Evolutionary conservation across 2,329 filamentous ascomycete species (phyloP), one percentile per base, ranked within the genome.

Genomic region (Ophiognomonia clavigignenti-juglandacearum): DNA sequence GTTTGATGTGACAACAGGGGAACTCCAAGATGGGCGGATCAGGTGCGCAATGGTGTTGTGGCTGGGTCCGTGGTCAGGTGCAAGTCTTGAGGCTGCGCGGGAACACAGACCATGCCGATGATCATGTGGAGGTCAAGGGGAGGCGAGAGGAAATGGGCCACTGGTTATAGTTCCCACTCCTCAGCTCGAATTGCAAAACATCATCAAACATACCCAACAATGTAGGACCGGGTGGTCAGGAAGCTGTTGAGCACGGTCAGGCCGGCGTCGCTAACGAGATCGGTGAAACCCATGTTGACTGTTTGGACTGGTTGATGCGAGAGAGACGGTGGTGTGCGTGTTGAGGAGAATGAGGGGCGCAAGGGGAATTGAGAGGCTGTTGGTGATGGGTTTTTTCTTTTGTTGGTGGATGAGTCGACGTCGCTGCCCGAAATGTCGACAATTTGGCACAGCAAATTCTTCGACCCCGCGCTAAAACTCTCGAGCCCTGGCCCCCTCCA

Each of bases 91-190:
- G 76, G 80, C 84, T 81, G 80, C 82, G 64, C 83, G 79, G 86
- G 78, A 89, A 90, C 85, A 89, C 85, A 85, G 85, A 89, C 85
- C 84, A 88, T 80, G 72, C 73, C 22, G 81, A 75, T 88, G 85
- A 88, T 88, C 85, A 86, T 40, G 10, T 31, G 8, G 24, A 14
- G 27, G 13, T 18, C 16, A 16, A 14, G 18, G 14, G 39, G 23
- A 23, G 14, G 18, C 27, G 11, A 24, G 20, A 16, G 32, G 23
- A 23, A 22, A 35, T n/a, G 29, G 29, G 26, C 18, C 42, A 31
- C 8, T 22, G 36, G 11, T 27, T 11, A 14, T 31, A 19, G 31
- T 14, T 16, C 5, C 16, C 7, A 16, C 4, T 16, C 7, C 31
- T 34, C n/a, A 4, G 16, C 8, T 23, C 4, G 37, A 24, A 19